Evolutionary conservation across 768 basidiomycete species (phyloP), one percentile per base, ranked within the genome.

Genomic region (Cystofilobasidium capitatum): DNA sequence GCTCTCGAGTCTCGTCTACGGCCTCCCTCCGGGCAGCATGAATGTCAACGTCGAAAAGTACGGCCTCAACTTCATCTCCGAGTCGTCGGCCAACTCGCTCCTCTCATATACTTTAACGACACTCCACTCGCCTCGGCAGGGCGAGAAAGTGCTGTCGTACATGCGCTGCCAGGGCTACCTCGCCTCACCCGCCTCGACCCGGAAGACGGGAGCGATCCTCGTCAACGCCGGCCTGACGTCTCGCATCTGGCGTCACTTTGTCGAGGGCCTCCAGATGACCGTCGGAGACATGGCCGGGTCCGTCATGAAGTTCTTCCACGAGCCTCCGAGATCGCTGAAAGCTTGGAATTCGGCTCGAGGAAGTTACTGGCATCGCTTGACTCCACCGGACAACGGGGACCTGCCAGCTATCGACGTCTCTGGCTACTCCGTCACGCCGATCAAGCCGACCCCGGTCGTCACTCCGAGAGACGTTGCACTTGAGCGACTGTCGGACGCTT

Each of bases 1-100:
- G 1, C 71, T 78, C 14, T 70, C 72, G 36, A 76, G 75, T 2
- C 71, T 78, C 44, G 62, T 77, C 14, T 73, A 31, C 17, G 63
- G 63, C 54, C 49, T 64, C 12, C 63, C 63, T 16, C 35, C 31
- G 3, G 63, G 63, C 7, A 33, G 16, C n/a, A 55, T 64, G 49
- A n/a, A 35, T 6, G 35, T 24, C 47, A 64, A 64, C 63, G 36
- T n/a, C 29, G 45, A 51, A n/a, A 14, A 29, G 22, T 64, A 55
- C 45, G 63, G 63, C 49, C 37, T 64, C 20, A 42, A 54, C 29
- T 64, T 26, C 35, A 55, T 64, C 24, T 35, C 29, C 29, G 63
- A 64, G 36, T n/a, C 47, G 14, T 64, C 63, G 47, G 45, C 63
- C 47, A 42, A 37, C 26, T 37, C 49, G 26, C 63, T 64, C 36